A percentile compares a stretch with the other conserved stretches of the same genome.
phyloP scores from a whole-genome alignment of 306 rosid species.

The Quillaja saponaria region DNA sequence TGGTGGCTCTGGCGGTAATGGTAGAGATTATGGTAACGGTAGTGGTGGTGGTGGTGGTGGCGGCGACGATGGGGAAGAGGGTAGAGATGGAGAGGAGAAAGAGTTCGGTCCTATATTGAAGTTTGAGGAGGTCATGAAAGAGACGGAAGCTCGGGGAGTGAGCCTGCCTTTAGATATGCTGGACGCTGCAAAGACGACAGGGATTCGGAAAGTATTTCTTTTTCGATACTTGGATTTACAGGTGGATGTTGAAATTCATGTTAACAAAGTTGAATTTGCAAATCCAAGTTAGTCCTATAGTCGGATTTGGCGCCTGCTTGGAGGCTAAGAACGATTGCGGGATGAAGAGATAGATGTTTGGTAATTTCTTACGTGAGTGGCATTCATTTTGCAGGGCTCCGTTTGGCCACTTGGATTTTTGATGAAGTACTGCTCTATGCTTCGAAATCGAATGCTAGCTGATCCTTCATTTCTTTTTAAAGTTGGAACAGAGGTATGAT shows the following conservation, averaged over 20 bases:
- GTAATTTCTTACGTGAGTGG: conserved; percentile 3
- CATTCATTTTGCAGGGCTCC: conserved; percentile 57
- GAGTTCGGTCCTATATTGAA: conserved; percentile 75
- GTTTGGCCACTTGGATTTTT: conserved; percentile 65
- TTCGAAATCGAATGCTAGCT: conserved; percentile 85
- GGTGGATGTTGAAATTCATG: conserved; percentile 34
- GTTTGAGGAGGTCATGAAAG: conserved; percentile 66
- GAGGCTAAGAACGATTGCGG: conserved; percentile 1
- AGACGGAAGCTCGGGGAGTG: conserved; percentile 64
- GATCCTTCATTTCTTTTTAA: conserved; percentile 92
- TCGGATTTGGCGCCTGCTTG: background rate
- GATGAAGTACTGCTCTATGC: conserved; percentile 70
- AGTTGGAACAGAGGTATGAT: conserved; percentile 88
- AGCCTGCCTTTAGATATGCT: conserved; percentile 72
- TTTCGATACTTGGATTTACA: conserved; percentile 71
- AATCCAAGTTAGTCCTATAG: background rate
- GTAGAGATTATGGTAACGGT: conserved; percentile 42
- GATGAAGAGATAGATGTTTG: background rate
- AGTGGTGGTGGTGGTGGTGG: conserved; percentile 33
- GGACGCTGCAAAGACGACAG: conserved; percentile 66
- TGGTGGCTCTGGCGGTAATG: conserved; percentile 40
- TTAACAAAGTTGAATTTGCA: background rate
- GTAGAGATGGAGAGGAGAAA: conserved; percentile 46
- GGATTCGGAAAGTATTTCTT: conserved; percentile 72
- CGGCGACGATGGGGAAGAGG: conserved; percentile 27